Base-by-base conservation (phyloP, 2,329 filamentous ascomycete genomes). In the Fusarium verticillioides region DNA sequence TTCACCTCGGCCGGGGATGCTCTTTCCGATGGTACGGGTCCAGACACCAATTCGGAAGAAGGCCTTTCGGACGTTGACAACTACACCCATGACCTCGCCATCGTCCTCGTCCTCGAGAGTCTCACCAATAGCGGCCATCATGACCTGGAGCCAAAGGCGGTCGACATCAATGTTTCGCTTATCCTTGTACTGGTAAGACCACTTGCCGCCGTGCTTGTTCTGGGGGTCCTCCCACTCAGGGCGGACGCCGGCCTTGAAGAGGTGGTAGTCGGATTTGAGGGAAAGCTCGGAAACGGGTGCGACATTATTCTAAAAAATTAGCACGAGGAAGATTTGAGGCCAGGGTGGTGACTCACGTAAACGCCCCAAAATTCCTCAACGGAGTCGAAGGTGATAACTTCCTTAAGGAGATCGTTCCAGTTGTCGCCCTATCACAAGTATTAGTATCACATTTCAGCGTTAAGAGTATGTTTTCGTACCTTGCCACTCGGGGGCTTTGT, bases 341-440 rank as follows among this genome's bases (percentile, higher is more conserved):
- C 9, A 32, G 34, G 8, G 26, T 30, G 52, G 18, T 34, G 43
- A 87, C 95, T 83, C 89, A 99, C 97, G 85, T 98, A 98, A 82
- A 99, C 94, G 68, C 96, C 96, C 96, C 96, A 99, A 85, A 99
- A 99, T 84, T 99, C 97, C 86, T 99, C 96, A 32, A 99, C 96
- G 6, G 95, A 97, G 86, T 97, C 94, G 80, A 99, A 98, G 64
- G 94, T 98, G 80, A 99, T 98, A 78, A 99, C 96, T 84, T 99
- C 95, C 87, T 99, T 99, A 73, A 99, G 87, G 72, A 98, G 87
- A 82, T 99, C 96, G 77, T 97, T 97, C 96, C 97, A 99, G 89
- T 98, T 98, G 84, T 98, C 95, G 75, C 94, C 95, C 94, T 97
- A 47, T 65, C n/a, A 34, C 12, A 74, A 70, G 60, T 37, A 61